These are phyloP conservation scores for Coemansia sp. DNA, from an alignment of 192 early-diverging fungal genomes.

Conservation along the genomic window DNA sequence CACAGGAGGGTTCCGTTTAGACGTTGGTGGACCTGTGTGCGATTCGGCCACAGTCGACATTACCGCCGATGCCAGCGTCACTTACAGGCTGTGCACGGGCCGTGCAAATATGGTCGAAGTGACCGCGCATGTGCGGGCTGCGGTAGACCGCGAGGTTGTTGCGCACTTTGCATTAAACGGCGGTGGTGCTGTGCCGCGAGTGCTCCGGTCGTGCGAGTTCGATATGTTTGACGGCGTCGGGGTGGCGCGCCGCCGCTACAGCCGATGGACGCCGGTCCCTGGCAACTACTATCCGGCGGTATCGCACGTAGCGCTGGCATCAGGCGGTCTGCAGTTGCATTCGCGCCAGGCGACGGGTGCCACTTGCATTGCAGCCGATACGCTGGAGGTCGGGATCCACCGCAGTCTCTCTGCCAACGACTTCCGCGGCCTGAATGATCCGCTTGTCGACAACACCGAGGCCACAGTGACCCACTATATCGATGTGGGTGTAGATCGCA, in stretches of 20 bases:
- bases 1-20: background rate
- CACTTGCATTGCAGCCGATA: constrained; percentile 15
- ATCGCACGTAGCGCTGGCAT: constrained; percentile 24
- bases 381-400: constrained; percentile 38
- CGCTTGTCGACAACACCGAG: constrained; percentile 18
- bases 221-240: constrained; percentile 34
- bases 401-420: constrained; percentile 49
- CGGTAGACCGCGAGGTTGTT: constrained; percentile 37
- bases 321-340: constrained; percentile 23
- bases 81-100: constrained; percentile 33
- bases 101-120: constrained; percentile 18
- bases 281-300: constrained; percentile 43
- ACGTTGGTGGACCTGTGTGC: constrained; percentile 23
- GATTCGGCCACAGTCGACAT: constrained; percentile 21
- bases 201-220: constrained; percentile 13
- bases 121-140: constrained; percentile 3
- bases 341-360: constrained; percentile 39
- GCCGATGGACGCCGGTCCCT: constrained; percentile 39
- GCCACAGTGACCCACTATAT: constrained; percentile 27
- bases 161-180: constrained; percentile 16
- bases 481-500: constrained; percentile 6
- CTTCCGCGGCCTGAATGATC: constrained; percentile 34
- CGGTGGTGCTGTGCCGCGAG: background rate
- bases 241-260: constrained; percentile 14
- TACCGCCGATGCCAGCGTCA: constrained; percentile 1